These are phyloP conservation scores for Diplosphaera chodatii DNA, from an alignment of 139 green algal species.

Conservation along the genomic window DNA sequence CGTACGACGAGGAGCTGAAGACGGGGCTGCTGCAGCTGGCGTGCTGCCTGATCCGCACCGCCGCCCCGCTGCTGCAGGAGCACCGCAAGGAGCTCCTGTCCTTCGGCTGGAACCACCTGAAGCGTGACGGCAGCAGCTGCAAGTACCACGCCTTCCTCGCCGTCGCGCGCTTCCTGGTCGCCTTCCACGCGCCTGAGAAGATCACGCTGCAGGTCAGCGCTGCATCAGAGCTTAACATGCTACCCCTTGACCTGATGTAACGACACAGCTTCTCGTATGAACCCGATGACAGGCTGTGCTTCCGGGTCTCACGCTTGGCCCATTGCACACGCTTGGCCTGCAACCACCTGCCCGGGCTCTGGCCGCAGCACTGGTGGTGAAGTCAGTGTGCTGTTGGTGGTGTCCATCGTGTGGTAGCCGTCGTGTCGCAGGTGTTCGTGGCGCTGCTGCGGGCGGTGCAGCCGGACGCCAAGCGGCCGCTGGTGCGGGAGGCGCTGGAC, in stretches of 20 bases:
- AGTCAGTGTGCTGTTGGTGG: no score
- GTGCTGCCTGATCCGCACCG: constrained; percentile 57
- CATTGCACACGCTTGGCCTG: no score
- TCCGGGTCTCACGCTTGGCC: no score
- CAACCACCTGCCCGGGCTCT: no score
- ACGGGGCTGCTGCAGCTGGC: constrained; percentile 79
- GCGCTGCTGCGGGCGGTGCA: constrained; percentile 73
- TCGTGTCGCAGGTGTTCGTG: constrained; percentile 80
- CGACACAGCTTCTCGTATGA: no score
- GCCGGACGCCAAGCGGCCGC: constrained; percentile 52
- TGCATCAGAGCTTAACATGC: no score
- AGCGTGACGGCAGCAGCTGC: constrained; percentile 66
- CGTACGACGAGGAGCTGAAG: constrained; percentile 54
- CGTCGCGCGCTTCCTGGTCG: constrained; percentile 82
- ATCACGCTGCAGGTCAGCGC: constrained; percentile 84
- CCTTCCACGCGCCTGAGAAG: constrained; percentile 71
- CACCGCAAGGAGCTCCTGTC: constrained; percentile 86
- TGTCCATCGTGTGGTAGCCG: no score
- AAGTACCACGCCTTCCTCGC: constrained; percentile 85
- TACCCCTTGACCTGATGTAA: no score
- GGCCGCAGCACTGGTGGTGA: no score
- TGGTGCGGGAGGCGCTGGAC: constrained; percentile 81
- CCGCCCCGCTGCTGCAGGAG: constrained; percentile 37
- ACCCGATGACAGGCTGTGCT: no score
- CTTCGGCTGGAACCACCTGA: constrained; percentile 87